A percentile compares a stretch with the other conserved stretches of the same genome.
phyloP scores from a whole-genome alignment of 441 rosid genomes.

The Syzygium malaccense region DNA sequence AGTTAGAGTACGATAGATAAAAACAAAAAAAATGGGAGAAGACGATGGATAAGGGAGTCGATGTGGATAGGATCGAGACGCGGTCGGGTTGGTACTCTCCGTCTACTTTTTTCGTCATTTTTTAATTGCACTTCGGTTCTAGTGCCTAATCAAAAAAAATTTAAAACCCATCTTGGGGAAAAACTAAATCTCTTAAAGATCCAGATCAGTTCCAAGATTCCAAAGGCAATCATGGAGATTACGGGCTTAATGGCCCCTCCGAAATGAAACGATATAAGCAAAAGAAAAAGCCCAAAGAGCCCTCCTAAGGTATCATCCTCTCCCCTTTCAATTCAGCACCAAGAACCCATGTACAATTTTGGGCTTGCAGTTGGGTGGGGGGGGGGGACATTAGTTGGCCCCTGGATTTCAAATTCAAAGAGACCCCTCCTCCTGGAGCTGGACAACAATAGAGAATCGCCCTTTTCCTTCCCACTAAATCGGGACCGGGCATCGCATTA shows the following conservation, averaged over 20 bases:
- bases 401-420: not conserved
- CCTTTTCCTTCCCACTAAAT: not conserved
- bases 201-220: not conserved
- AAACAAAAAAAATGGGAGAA: not conserved
- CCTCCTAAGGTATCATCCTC: not conserved
- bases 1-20: accelerated
- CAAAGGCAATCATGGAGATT: not conserved
- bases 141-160: not conserved
- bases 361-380: not conserved
- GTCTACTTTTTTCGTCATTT: not conserved
- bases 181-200: not conserved
- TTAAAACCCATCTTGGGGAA: not conserved
- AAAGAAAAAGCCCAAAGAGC: not conserved
- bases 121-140: not conserved
- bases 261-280: not conserved
- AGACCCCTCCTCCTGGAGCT: not conserved
- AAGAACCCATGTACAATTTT: not conserved
- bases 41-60: not conserved
- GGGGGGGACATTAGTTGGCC: not conserved
- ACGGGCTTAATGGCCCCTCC: not conserved
- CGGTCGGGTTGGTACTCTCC: not conserved
- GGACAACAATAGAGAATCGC: not conserved
- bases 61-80: not conserved
- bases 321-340: not conserved
- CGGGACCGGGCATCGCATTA: not conserved